Evolutionary conservation across 208 protist species (phyloP).

Genomic region (Trypanosomatidae sp.): DNA sequence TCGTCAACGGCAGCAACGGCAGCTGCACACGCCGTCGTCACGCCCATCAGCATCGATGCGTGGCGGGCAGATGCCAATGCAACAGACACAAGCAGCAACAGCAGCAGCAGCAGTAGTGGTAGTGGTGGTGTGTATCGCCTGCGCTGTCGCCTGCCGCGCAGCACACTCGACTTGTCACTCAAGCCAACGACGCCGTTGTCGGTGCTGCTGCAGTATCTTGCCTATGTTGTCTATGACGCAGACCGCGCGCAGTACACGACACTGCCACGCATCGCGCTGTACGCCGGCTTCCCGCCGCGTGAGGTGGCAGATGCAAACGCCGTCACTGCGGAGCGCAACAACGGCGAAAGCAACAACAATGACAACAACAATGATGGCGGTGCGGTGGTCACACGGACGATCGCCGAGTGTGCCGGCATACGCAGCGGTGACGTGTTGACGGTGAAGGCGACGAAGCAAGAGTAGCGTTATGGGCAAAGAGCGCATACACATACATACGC

Average conservation of each 20-base stretch:
- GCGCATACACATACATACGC: too few relatives aligned
- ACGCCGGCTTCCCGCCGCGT: constrained; percentile 32
- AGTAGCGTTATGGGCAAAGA: too few relatives aligned
- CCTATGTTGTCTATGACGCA: constrained; percentile 30
- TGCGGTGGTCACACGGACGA: too few relatives aligned
- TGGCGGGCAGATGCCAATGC: constrained; percentile 5
- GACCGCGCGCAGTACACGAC: constrained; percentile 18
- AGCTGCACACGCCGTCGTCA: neutral
- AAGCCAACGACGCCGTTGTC: constrained; percentile 33
- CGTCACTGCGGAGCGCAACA: constrained; percentile 1
- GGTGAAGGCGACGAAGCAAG: constrained; percentile 9
- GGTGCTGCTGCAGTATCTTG: constrained; percentile 35
- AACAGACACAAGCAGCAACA: neutral
- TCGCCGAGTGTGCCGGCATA: constrained; percentile 21
- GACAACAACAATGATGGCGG: too few relatives aligned
- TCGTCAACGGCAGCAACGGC: constrained; percentile 1
- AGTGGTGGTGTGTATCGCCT: constrained; percentile 37
- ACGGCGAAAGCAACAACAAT: too few relatives aligned
- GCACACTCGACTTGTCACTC: constrained; percentile 26
- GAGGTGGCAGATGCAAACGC: neutral
- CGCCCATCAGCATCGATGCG: constrained; percentile 10
- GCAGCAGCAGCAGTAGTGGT: too few relatives aligned
- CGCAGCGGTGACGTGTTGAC: constrained; percentile 50
- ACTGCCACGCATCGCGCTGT: constrained; percentile 11
- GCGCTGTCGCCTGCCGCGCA: constrained; percentile 42